Base-by-base conservation (phyloP, 2,329 filamentous ascomycete genomes). In the Achaetomium macrosporum region DNA sequence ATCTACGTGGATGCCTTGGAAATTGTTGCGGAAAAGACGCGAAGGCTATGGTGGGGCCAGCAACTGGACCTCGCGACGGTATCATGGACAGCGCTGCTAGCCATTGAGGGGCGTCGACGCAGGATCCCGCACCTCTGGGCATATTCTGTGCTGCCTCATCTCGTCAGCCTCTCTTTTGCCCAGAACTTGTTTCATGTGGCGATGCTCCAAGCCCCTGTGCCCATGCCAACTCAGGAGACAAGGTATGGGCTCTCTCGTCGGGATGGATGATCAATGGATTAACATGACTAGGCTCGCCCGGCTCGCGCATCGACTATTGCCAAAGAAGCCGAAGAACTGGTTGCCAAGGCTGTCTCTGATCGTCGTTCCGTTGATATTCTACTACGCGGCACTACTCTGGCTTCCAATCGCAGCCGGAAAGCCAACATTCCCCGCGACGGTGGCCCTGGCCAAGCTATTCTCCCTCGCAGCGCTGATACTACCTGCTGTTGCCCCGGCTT, bases 111-210 rank as follows among this genome's bases (percentile, higher is more conserved):
- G 60, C 74, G 75, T 42, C 72, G 80, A 57, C 76, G 81, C 50
- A 76, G 75, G 16, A 76, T 85, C 11, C 73, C 77, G 0, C 68
- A 75, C 47, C 67, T 79, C 1, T 76, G 77, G 65, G 74, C 77
- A 2, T 85, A 83, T 58, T 72, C 84, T 54, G 65, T 75, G 13
- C 66, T 86, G n/a, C 76, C 76, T 15, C 80, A 84, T 49, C 69
- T 82, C 5, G 75, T 83, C 49, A 80, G 75, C 51, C 67, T 86
- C 11, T 82, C 79, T 0, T 84, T 79, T 59, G 79, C 81, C 2
- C 77, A 82, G 65, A 84, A 82, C 59, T 66, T 86, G 30, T 86
- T 86, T 68, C 83, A 79, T 61, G 62, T 84, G 10, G 75, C 78
- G 8, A 68, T 84, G 29, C 68, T 83, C 10, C 72, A 83, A 25